These are phyloP conservation scores for Aspergillus jensenii DNA, from an alignment of 2,329 filamentous ascomycete genomes.

Conservation along the genomic window DNA sequence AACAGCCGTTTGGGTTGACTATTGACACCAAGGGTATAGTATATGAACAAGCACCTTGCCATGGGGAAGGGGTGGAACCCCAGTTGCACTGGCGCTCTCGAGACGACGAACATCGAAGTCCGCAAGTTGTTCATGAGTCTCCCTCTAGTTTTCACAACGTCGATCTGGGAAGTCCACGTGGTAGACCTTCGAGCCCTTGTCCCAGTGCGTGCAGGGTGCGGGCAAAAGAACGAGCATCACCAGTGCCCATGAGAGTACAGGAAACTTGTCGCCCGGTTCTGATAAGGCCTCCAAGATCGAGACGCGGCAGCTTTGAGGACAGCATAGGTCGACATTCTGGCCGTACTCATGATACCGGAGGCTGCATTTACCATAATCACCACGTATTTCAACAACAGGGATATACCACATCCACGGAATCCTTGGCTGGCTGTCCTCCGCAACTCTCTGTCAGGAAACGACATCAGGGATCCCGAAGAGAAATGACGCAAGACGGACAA, in stretches of 20 bases:
- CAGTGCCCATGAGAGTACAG: slow-evolving; percentile 1
- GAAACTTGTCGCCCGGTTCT: slow-evolving; percentile 5
- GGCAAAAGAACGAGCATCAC: slow-evolving; percentile 1
- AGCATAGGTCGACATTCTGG: background rate
- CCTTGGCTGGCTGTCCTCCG: slow-evolving; percentile 13
- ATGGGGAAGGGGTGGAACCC: slow-evolving; percentile 1
- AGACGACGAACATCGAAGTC: slow-evolving; percentile 10
- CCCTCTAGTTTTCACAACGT: slow-evolving; percentile 3
- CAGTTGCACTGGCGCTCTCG: slow-evolving; percentile 9
- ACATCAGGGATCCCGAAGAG: slow-evolving; percentile 16
- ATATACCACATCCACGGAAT: slow-evolving; percentile 15
- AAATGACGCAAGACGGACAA: slow-evolving; percentile 17
- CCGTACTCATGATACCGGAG: background rate
- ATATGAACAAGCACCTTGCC: background rate
- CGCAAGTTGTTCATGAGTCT: slow-evolving; percentile 3
- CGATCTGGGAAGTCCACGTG: slow-evolving; percentile 6
- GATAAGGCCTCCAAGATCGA: background rate
- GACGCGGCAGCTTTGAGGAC: slow-evolving; percentile 3
- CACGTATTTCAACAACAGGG: slow-evolving; percentile 2
- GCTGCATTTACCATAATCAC: slow-evolving; percentile 8
- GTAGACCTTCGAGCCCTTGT: slow-evolving; percentile 10
- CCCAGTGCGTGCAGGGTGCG: background rate
- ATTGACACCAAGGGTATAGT: slow-evolving; percentile 1
- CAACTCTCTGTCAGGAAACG: slow-evolving; percentile 27
- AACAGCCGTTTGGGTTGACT: slow-evolving; percentile 1